phyloP scores from a whole-genome alignment of 1,139 yeast genomes.

The Scheffersomyces cryptocercus region DNA sequence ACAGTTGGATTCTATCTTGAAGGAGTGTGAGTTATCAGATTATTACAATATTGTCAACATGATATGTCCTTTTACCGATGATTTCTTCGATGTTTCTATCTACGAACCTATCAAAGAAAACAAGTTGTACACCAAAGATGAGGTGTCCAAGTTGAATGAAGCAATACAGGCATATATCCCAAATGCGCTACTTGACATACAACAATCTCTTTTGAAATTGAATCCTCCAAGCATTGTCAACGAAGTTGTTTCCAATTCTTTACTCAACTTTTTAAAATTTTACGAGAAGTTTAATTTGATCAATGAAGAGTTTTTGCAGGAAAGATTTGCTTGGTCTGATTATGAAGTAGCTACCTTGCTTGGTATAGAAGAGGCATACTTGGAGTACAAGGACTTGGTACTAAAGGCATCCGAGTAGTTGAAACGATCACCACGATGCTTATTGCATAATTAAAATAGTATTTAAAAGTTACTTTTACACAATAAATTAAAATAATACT shows the following conservation, averaged over 20 bases:
- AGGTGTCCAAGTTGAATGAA: constrained; percentile 41
- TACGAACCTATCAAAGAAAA: constrained; percentile 68
- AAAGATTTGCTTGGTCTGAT: constrained; percentile 53
- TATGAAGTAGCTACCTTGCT: constrained; percentile 63
- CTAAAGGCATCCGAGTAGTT: too few relatives aligned
- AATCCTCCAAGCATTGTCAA: constrained; percentile 65
- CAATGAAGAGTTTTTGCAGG: constrained; percentile 40
- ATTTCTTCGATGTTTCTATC: constrained; percentile 53
- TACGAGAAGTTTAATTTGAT: constrained; percentile 50
- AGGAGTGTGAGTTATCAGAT: constrained; percentile 52
- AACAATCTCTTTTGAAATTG: constrained; percentile 55
- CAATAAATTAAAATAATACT: background rate
- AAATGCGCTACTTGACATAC: constrained; percentile 61
- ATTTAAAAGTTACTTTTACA: background rate
- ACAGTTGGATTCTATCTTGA: constrained; percentile 46
- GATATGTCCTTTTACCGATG: constrained; percentile 67
- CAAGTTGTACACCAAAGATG: constrained; percentile 51
- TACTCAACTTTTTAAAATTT: constrained; percentile 51
- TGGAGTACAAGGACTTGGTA: constrained; percentile 7
- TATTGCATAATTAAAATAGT: background rate
- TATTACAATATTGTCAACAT: constrained; percentile 64
- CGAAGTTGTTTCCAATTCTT: constrained; percentile 52
- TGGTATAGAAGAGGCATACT: constrained; percentile 51
- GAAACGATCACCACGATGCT: too few relatives aligned
- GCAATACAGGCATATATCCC: constrained; percentile 56